Evolutionary conservation across 176 grass and related monocot species (phyloP).

Genomic region (Triticum dicoccoides): DNA sequence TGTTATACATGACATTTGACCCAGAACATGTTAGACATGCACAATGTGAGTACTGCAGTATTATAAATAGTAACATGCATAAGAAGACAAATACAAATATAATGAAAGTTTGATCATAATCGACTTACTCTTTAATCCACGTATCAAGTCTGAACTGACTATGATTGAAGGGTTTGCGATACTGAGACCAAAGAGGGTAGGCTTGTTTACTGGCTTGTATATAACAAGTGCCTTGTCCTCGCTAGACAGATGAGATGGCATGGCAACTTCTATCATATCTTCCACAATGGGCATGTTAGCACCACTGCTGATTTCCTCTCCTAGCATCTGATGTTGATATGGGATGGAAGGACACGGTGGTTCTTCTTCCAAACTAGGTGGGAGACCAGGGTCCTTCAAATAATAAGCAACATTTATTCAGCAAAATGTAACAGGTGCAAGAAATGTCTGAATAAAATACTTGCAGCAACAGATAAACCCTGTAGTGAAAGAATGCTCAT

Average conservation of each 20-base stretch:
- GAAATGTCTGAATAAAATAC: conserved; percentile 5
- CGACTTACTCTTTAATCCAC: conserved; percentile 82
- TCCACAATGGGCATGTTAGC: conserved; percentile 29
- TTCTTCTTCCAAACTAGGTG: conserved; percentile 62
- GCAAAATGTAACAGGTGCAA: conserved; percentile 6
- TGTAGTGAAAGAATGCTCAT: background rate
- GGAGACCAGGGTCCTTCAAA: conserved; percentile 48
- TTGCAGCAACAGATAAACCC: background rate
- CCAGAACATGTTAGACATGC: background rate
- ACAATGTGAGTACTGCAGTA: background rate
- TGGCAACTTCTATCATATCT: conserved; percentile 31
- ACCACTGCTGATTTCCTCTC: conserved; percentile 21
- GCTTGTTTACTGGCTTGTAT: conserved; percentile 56
- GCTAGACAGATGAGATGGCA: conserved; percentile 19
- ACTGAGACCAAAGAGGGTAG: conserved; percentile 10
- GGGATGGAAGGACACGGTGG: background rate
- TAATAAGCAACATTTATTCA: conserved; percentile 25
- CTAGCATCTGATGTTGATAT: conserved; percentile 30
- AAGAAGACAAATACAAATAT: conserved; percentile 11
- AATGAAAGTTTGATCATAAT: background rate
- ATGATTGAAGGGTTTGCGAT: conserved; percentile 57
- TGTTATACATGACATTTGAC: background rate
- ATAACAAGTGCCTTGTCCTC: conserved; percentile 71
- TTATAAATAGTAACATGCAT: conserved; percentile 6
- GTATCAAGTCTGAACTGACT: conserved; percentile 71